Percentiles rank a stretch among this genome's conserved stretches.
These are phyloP conservation scores for Aspergillus tubingensis DNA, from an alignment of 2,329 filamentous ascomycete species.

Conservation along the genomic window DNA sequence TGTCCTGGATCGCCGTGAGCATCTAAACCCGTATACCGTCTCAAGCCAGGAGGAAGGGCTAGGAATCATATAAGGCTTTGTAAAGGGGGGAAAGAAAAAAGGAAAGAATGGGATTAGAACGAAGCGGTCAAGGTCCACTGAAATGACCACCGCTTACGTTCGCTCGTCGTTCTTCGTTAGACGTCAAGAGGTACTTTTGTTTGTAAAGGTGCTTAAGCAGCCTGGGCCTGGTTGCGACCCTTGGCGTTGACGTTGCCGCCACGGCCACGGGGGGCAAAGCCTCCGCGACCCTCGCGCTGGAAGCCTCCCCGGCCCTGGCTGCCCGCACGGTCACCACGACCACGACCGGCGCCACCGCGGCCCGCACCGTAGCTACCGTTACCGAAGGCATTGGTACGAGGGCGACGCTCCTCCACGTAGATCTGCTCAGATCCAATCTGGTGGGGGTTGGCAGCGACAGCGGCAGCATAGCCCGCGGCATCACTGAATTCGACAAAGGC, in stretches of 20 bases:
- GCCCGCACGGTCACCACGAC: conserved; percentile 67
- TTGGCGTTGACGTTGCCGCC: conserved; percentile 58
- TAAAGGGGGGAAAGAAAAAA: not conserved
- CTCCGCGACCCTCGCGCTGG: conserved; percentile 68
- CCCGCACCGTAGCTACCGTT: conserved; percentile 62
- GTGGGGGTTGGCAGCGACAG: conserved; percentile 82
- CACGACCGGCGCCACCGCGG: conserved; percentile 65
- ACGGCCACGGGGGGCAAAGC: conserved; percentile 64
- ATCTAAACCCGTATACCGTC: conserved; percentile 20
- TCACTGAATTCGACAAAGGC: conserved; percentile 94
- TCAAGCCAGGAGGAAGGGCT: conserved; percentile 25
- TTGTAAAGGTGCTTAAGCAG: conserved; percentile 36
- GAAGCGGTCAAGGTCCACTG: conserved; percentile 11
- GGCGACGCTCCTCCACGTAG: conserved; percentile 83
- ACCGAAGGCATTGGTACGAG: conserved; percentile 70
- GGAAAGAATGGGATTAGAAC: conserved; percentile 12
- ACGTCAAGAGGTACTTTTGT: not conserved
- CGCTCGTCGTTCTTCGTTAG: conserved; percentile 6
- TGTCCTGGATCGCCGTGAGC: conserved; percentile 30
- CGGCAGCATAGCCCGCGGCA: conserved; percentile 76
- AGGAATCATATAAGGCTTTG: conserved; percentile 21
- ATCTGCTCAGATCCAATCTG: conserved; percentile 79
- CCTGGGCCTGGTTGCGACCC: conserved; percentile 49
- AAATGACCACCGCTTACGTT: conserved; percentile 8
- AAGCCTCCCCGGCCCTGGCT: conserved; percentile 69